Conservation (phyloP, 2,329 filamentous ascomycete genomes). For the Pseudogymnoascus sp. region DNA sequence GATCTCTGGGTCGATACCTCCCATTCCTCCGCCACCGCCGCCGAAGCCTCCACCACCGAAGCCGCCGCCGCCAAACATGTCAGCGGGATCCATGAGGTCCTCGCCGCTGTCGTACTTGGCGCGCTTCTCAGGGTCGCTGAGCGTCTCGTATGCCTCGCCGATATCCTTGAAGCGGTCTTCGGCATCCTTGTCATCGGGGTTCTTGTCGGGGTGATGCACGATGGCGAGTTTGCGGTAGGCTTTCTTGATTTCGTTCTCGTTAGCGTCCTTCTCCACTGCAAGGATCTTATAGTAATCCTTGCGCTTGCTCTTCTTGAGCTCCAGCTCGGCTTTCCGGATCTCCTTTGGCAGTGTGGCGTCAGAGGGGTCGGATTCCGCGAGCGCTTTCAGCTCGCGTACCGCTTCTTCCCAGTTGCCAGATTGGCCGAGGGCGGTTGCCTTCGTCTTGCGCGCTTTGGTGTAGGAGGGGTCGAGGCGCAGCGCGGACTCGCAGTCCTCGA, state of each 20-base stretch:
- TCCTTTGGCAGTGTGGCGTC: constrained; percentile 77
- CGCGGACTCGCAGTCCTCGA: constrained; percentile 78
- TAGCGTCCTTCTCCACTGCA: constrained; percentile 74
- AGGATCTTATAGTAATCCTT: constrained; percentile 99
- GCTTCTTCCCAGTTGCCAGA: constrained; percentile 89
- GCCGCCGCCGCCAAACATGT: constrained; percentile 66
- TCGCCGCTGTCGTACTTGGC: constrained; percentile 87
- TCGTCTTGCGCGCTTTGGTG: constrained; percentile 84
- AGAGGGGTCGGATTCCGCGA: constrained; percentile 72
- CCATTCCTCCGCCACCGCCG: constrained; percentile 55
- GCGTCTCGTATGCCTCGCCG: constrained; percentile 89
- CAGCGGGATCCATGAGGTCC: constrained; percentile 77
- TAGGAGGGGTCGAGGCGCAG: constrained; percentile 76
- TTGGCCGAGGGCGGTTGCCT: constrained; percentile 79
- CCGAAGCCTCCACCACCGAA: constrained; percentile 48
- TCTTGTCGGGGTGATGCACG: constrained; percentile 94
- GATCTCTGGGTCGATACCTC: constrained; percentile 49
- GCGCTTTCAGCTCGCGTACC: constrained; percentile 76
- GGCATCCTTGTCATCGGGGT: constrained; percentile 73
- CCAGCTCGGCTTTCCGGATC: constrained; percentile 80
- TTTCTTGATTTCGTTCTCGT: constrained; percentile 83
- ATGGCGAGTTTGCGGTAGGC: constrained; percentile 94
- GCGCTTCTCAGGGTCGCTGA: constrained; percentile 86
- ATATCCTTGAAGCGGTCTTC: constrained; percentile 96
- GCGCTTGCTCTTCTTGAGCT: constrained; percentile 92